Evolutionary conservation across 2,329 filamentous ascomycete species (phyloP), one percentile per base, ranked within the genome.

Genomic region (Cercospora brassicicola): DNA sequence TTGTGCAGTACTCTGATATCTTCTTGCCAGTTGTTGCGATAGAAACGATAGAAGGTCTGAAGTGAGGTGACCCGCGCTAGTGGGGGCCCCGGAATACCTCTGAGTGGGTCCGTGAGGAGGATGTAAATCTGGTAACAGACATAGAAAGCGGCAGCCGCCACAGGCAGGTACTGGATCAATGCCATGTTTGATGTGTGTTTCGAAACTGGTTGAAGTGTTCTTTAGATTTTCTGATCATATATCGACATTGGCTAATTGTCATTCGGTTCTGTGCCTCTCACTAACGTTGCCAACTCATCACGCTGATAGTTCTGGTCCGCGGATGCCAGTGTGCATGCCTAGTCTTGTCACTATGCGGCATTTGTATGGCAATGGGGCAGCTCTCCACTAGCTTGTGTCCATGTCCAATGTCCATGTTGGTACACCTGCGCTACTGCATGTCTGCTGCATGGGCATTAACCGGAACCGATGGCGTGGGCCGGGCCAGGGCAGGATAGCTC

Each of bases 1-100:
- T 87, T 85, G 79, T 94, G 91, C 1, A 85, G 79, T 48, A 59
- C 31, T 6, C 60, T 23, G 28, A 69, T 48, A 8, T 70, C 64
- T 13, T 55, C 36, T 23, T 73, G 66, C 63, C 64, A 69, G 15
- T 70, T 48, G 23, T 68, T 69, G 30, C 28, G 26, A 33, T 64
- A 70, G 61, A 66, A 65, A 20, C 57, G 63, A 39, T 57, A 67
- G 31, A 67, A 66, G 45, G 51, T 66, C 63, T 67, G 70, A 5
- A 67, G 36, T 11, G 45, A 55, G 9, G 67, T 71, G 60, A 72
- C 28, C 26, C 70, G 66, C 11, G 62, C 67, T 33, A 68, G 61
- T 18, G 62, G 55, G 30, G 69, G 69, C 20, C 69, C 67, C 20
- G 69, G 69, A 30, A 70, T 67, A 31, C 59, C 39, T 42, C 31